Evolutionary conservation across 345 rosid species (phyloP).

Genomic region (Gossypium sturtianum): DNA sequence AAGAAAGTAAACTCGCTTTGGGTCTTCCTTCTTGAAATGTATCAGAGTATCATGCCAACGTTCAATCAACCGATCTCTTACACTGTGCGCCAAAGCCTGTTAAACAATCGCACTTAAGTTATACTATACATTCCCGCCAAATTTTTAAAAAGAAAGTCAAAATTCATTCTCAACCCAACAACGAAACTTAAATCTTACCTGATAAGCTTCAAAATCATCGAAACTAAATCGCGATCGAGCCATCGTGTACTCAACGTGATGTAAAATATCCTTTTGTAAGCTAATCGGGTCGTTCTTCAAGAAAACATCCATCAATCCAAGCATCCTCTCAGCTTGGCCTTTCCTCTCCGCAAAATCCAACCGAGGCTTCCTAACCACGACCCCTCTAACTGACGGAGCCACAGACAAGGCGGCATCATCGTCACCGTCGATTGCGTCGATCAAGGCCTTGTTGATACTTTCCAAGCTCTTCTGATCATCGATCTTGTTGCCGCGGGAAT

Average conservation of each 20-base stretch:
- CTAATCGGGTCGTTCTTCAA: slow-evolving; percentile 33
- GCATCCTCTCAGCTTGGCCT: slow-evolving; percentile 37
- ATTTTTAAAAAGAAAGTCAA: neutral
- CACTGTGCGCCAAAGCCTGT: slow-evolving; percentile 42
- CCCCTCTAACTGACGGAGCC: slow-evolving; percentile 21
- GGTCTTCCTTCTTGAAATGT: slow-evolving; percentile 39
- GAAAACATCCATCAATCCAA: slow-evolving; percentile 40
- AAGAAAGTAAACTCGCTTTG: slow-evolving; percentile 44
- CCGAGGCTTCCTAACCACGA: slow-evolving; percentile 24
- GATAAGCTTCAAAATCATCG: slow-evolving; percentile 52
- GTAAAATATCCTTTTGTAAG: slow-evolving; percentile 36
- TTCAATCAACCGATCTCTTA: slow-evolving; percentile 44
- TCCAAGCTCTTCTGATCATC: slow-evolving; percentile 26
- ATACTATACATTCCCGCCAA: slow-evolving; percentile 26
- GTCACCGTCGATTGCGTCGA: slow-evolving; percentile 30
- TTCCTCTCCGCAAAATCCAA: slow-evolving; percentile 16
- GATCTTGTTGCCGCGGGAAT: slow-evolving; percentile 29
- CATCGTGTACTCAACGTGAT: slow-evolving; percentile 40
- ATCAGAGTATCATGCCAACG: slow-evolving; percentile 47
- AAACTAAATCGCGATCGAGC: slow-evolving; percentile 41
- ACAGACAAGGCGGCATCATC: slow-evolving; percentile 12
- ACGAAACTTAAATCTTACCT: slow-evolving; percentile 16
- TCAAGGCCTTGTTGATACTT: slow-evolving; percentile 25
- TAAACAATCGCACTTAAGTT: slow-evolving; percentile 2
- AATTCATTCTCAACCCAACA: neutral